Evolutionary conservation across 176 grass and related monocot species (phyloP), one percentile per base, ranked within the genome.

Genomic region (Aegilops bicornis): DNA sequence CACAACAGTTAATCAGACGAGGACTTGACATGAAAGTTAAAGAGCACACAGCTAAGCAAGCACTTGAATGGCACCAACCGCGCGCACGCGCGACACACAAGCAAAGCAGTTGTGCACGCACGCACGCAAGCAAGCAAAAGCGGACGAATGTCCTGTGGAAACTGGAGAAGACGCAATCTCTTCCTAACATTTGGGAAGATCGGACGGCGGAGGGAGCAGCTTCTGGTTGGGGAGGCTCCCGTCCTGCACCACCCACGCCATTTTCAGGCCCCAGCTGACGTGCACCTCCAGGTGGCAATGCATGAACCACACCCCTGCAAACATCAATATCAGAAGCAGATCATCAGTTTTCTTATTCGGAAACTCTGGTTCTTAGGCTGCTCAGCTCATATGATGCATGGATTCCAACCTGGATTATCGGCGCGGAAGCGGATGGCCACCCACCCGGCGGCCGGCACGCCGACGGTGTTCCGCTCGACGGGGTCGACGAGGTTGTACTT

Each of bases 221-320:
- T 92, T 94, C 88, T 94, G 83, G 77, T 90, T 36, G 56, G 90
- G 92, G 8, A 86, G 76, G 23, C 68, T 88, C 39, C 95, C 95
- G 62, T 97, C 90, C 72, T 90, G 81, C 75, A 94, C 95, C 77
- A 97, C 31, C 89, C 92, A 94, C 69, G 95, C 90, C 95, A 97
- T 97, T 20, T 91, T 97, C 23, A 97, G 83, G 19, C 90, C 95
- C 95, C 95, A 97, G 69, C 91, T 97, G n/a, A 91, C 89, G 81
- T 97, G 92, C 8, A 87, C 90, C 56, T 97, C 92, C 85, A 97
- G n/a, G 66, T 97, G 95, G 77, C 95, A 97, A 76, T 97, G 95
- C 95, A 97, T 90, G 77, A 94, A 97, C 92, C 92, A 94, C 19
- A 94, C 92, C 7, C 92, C 92, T 97, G 79, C 88, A 43, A 10